Evolutionary conservation across 352 stramenopile species (phyloP).

Genomic region (Globisporangium viniferum): DNA sequence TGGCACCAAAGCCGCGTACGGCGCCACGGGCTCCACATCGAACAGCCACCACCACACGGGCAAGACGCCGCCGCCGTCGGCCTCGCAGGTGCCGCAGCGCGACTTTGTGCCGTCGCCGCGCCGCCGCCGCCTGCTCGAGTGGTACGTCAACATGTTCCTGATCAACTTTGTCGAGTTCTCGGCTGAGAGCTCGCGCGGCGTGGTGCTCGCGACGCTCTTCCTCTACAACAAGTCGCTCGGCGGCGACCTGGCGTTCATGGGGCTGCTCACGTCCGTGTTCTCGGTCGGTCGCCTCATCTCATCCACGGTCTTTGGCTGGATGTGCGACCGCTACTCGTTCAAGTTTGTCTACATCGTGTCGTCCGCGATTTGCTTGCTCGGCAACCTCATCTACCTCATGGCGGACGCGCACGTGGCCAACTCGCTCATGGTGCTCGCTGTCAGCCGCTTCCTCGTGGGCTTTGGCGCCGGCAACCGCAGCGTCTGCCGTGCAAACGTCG

Average conservation of each 20-base stretch:
- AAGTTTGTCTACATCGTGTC: slow-evolving; percentile 78
- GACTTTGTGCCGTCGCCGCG: slow-evolving; percentile 42
- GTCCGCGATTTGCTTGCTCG: slow-evolving; percentile 64
- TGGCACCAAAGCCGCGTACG: slow-evolving; percentile 22
- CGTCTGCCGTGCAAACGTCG: slow-evolving; percentile 73
- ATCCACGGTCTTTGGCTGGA: slow-evolving; percentile 79
- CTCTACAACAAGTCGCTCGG: slow-evolving; percentile 83
- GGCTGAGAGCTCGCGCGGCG: slow-evolving; percentile 68
- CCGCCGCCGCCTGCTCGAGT: slow-evolving; percentile 39
- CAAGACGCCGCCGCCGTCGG: neutral
- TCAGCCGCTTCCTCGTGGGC: slow-evolving; percentile 71
- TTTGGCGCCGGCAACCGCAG: slow-evolving; percentile 79
- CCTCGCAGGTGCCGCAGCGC: slow-evolving; percentile 14
- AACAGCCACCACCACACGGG: slow-evolving; percentile 5
- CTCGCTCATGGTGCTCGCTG: slow-evolving; percentile 46
- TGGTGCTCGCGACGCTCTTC: slow-evolving; percentile 80
- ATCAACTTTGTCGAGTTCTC: slow-evolving; percentile 87
- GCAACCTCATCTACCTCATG: slow-evolving; percentile 76
- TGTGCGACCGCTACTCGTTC: slow-evolving; percentile 82
- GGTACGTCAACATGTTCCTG: slow-evolving; percentile 78
- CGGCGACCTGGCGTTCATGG: slow-evolving; percentile 75
- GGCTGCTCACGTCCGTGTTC: slow-evolving; percentile 76
- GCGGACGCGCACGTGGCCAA: slow-evolving; percentile 57
- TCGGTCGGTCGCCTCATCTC: slow-evolving; percentile 79
- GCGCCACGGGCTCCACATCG: slow-evolving; percentile 16